Evolutionary conservation across 148 eudicot species (phyloP), one percentile per base, ranked within the genome.

Genomic region (Suaeda aralocaspica): DNA sequence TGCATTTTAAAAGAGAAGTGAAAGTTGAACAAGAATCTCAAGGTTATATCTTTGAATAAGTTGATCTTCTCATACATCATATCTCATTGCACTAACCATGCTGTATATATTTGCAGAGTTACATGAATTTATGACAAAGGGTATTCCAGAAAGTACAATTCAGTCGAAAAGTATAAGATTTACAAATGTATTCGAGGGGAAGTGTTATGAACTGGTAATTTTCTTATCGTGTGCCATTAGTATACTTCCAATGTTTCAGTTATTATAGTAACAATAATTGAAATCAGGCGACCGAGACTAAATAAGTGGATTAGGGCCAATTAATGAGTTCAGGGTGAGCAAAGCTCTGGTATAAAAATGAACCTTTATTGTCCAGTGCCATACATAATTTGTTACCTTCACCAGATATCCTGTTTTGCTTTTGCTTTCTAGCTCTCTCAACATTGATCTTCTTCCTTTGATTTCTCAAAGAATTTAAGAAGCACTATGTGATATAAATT

Each of bases 11-110:
- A 41, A 42, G 39, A 41, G 12, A 48, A 34, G 26, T 33, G 46
- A 4, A 19, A 19, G 45, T 29, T 61, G 39, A 62, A 36, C 15
- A 5, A 18, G 13, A 15, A 16, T 29, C 67, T 21, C 14, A 51
- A 60, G 74, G 74, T 71, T 22, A 15, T 49, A 33, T 34, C 22
- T 71, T 34, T 49, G 6, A 61, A 49, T 15, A 29, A 49, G 31
- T 9, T 28, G 16, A 25, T 57, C 64, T 34, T 26, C 1, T 51
- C 34, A 22, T 59, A 15, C 31, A 3, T 46, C 15, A 31, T 25
- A 41, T 11, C 3, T 4, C 44, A 24, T 24, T 41, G 10, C 1
- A 21, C 15, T 8, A 10, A 0, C 22, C 45, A 39, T 62, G 48
- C 25, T 6, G 12, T 9, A 28, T 18, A 65, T 45, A 1, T 21